Base-by-base conservation (phyloP, 176 grass and related monocot species). In the Chrysopogon serrulatus region DNA sequence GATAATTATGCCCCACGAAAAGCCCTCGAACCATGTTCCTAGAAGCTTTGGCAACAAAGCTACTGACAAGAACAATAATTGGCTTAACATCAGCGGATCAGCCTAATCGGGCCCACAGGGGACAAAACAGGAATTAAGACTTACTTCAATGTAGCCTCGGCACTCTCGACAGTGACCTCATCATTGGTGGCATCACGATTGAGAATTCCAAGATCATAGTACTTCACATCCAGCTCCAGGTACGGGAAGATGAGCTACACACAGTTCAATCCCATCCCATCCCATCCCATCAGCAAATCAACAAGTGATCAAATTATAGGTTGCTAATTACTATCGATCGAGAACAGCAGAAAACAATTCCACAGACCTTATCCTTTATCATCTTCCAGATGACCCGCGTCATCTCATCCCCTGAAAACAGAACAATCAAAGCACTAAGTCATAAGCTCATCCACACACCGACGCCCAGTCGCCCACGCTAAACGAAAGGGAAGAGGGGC, bases 151-250 rank as follows among this genome's bases (percentile, higher is more conserved):
- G 96, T 89, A 81, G 96, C 96, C 79, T 98, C 93, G 0, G 96
- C 96, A 79, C 93, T 94, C 69, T 98, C 93, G 1, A 98, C 77
- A 1, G 96, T 98, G 77, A 98, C 91, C 76, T 64, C 89, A 34
- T 98, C 96, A 90, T 96, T 86, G 5, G 93, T 98, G 10, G 89
- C 91, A 51, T 98, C 96, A 42, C 96, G 83, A 72, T 96, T 98
- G 37, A 93, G 89, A 28, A 98, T 47, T 59, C 96, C 96, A 68
- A 98, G 88, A 79, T 98, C 96, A 80, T 89, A 98, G 77, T 98
- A 98, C 74, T 98, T 98, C 5, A 98, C 67, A 79, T 98, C 93
- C 83, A 98, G 78, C 18, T 98, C 96, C 44, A 98, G 78, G 68
- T 95, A 92, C 30, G 96, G 96, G 60, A 88, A 81, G 83, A 98